phyloP scores from a whole-genome alignment of 495 filamentous ascomycete genomes.

The Talaromyces adpressus region DNA sequence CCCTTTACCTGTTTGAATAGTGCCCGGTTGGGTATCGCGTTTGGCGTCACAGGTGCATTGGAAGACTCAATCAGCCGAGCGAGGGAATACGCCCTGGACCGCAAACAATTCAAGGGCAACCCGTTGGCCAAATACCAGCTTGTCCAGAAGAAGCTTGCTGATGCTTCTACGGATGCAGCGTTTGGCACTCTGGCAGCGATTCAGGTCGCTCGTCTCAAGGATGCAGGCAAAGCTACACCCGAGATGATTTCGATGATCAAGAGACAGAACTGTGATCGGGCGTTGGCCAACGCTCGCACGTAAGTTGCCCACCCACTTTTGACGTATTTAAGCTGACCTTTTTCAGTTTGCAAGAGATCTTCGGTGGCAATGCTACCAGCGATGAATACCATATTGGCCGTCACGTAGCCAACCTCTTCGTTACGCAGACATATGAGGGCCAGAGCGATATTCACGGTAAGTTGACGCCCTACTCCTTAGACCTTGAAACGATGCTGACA shows the following conservation, averaged over 20 bases:
- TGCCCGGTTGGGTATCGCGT: conserved; percentile 86
- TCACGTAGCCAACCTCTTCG: conserved; percentile 94
- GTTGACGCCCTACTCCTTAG: conserved; percentile 21
- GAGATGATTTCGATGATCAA: conserved; percentile 99
- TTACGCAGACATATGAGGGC: conserved; percentile 96
- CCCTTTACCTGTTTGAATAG: conserved; percentile 94
- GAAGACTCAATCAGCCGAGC: conserved; percentile 83
- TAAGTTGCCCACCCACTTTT: conserved; percentile 26
- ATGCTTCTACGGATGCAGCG: conserved; percentile 83
- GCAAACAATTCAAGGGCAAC: conserved; percentile 95
- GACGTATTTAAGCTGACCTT: conserved; percentile 7
- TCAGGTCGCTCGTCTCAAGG: conserved; percentile 90
- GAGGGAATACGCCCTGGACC: conserved; percentile 78
- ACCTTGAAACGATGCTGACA: conserved; percentile 13
- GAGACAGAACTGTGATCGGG: conserved; percentile 93
- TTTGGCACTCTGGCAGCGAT: conserved; percentile 80
- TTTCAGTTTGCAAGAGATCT: conserved; percentile 80
- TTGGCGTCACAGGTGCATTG: conserved; percentile 86
- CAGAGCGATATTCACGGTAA: conserved; percentile 94
- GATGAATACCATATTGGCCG: conserved; percentile 94
- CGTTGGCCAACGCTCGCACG: conserved; percentile 70
- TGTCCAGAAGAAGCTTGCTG: conserved; percentile 95
- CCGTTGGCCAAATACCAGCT: conserved; percentile 95
- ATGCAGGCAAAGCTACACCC: conserved; percentile 75
- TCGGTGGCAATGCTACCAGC: conserved; percentile 93